Evolutionary conservation across 176 grass and related monocot species (phyloP), one percentile per base, ranked within the genome.

Genomic region (Eleusine indica): DNA sequence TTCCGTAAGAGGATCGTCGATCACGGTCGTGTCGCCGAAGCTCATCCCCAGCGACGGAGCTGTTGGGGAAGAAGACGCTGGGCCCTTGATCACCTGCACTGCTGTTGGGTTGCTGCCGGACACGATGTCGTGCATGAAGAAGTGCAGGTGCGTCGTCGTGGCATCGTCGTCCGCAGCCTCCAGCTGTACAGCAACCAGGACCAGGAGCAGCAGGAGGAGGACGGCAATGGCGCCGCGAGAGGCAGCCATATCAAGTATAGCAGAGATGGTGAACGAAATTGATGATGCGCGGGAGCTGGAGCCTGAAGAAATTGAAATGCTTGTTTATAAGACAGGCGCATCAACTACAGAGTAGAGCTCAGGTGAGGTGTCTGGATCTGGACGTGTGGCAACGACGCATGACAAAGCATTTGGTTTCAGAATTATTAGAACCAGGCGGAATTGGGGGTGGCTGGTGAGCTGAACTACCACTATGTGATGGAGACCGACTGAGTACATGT

Each of bases 61-160:
- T 12, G 22, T 3, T 11, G 25, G 22, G 32, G 56, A 17, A 10
- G 61, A 5, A 0, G 11, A 9, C 7, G 41, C 39, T 2, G 73
- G 46, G 53, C 66, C 79, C 47, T 56, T 42, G 10, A 87, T 52
- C 12, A 83, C 61, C 84, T 70, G 73, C 66, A 90, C 84, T 57
- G 88, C 60, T 28, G 80, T 90, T 21, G 70, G 80, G 76, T 22
- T 79, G 76, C 57, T 76, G 12, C 91, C 84, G 18, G 66, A 0
- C 29, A 58, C 6, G 1, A 64, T 13, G 68, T 92, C 91, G 77
- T 92, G 91, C 46, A 92, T 72, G 81, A 84, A 92, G 30, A 92
- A 64, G 71, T 84, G 58, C 6, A 92, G 80, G 77, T 87, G 84
- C 80, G 79, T 87, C 4, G 48, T 76, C 4, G 48, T 76, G 54